These are phyloP conservation scores for Parasitella parasitica DNA, from an alignment of 371 early-diverging fungal genomes.

Conservation along the genomic window DNA sequence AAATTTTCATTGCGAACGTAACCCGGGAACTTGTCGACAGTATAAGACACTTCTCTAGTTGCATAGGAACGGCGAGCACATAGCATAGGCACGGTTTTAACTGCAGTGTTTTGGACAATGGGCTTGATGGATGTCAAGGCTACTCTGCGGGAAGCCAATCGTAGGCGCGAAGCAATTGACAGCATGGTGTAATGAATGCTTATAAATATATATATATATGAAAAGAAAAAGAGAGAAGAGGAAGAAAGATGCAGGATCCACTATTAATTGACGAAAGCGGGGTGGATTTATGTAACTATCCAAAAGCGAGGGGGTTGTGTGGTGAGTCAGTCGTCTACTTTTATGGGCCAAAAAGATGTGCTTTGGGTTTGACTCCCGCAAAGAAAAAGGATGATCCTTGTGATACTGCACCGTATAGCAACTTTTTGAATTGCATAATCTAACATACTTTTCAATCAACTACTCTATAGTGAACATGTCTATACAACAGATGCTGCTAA, in stretches of 20 bases:
- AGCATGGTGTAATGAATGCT: not conserved
- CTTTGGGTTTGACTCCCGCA: not conserved
- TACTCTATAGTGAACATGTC: not conserved
- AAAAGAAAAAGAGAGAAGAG: not conserved
- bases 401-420: too few relatives aligned
- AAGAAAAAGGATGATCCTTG: not conserved
- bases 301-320: not conserved
- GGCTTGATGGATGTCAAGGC: constrained; percentile 5
- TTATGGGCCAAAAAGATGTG: not conserved
- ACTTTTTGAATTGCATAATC: too few relatives aligned
- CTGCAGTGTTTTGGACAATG: not conserved
- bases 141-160: constrained; percentile 5
- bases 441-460: too few relatives aligned
- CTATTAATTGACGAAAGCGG: not conserved
- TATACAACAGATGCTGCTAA: not conserved
- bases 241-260: not conserved
- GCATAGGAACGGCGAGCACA: constrained; percentile 17
- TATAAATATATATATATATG: not conserved
- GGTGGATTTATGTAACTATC: not conserved
- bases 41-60: constrained; percentile 34
- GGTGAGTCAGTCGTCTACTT: not conserved
- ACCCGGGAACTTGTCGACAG: constrained; percentile 56
- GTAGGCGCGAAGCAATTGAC: constrained; percentile 13
- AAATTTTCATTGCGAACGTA: constrained; percentile 53
- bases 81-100: not conserved